Evolutionary conservation across 345 rosid genomes (phyloP).

Genomic region (Corymbia maculata): DNA sequence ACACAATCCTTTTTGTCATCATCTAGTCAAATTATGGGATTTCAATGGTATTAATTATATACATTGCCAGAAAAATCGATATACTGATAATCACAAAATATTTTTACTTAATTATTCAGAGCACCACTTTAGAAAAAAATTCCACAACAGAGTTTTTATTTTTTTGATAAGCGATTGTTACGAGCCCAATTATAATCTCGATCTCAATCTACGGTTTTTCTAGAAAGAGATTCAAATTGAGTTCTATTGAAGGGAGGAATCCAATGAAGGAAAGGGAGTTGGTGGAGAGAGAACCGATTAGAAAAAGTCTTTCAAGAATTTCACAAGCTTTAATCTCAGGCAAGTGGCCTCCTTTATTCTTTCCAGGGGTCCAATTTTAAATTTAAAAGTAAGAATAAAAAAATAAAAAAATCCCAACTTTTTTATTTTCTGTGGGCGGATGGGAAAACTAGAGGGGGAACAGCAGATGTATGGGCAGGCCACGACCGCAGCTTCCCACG

Average conservation of each 20-base stretch:
- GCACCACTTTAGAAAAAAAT: background rate
- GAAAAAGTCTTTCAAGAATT: background rate
- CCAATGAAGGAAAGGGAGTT: background rate
- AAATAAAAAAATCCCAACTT: background rate
- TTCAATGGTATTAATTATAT: background rate
- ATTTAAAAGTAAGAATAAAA: background rate
- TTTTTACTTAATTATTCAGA: background rate
- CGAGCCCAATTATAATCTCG: no score
- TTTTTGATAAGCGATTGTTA: background rate
- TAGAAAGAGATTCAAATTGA: background rate
- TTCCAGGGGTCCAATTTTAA: background rate
- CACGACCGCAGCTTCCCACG: background rate
- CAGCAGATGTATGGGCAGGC: no score
- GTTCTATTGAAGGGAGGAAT: background rate
- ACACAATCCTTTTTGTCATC: background rate
- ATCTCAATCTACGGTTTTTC: no score
- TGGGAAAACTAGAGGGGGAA: background rate
- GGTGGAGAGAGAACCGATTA: background rate
- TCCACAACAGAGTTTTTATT: background rate
- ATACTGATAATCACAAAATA: background rate
- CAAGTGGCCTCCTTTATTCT: background rate
- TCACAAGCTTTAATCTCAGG: background rate
- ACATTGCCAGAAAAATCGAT: accelerated
- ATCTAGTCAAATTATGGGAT: background rate
- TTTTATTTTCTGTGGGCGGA: background rate